Evolutionary conservation across 2,329 filamentous ascomycete species (phyloP).

Genomic region (Trichophyton simii): DNA sequence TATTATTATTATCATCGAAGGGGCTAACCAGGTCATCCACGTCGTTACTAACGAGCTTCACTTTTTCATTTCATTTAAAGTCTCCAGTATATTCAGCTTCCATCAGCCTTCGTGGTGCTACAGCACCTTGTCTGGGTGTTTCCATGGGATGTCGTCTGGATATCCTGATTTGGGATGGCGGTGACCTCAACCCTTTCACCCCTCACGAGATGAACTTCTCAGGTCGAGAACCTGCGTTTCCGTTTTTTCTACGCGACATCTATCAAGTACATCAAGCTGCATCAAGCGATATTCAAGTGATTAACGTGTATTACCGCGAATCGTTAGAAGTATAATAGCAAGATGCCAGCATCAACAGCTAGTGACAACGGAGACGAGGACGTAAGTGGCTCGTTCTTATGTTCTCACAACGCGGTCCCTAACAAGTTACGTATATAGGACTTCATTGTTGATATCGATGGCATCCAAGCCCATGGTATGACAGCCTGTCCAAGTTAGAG

Average conservation of each 20-base stretch:
- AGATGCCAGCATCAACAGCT: conserved; percentile 42
- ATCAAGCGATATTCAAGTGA: not conserved
- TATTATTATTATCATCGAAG: not conserved
- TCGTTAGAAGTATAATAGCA: not conserved
- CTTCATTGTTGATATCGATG: conserved; percentile 54
- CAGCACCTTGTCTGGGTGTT: not conserved
- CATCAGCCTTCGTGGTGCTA: not conserved
- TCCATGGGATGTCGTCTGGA: not conserved
- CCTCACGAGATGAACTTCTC: not conserved
- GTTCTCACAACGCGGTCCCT: not conserved
- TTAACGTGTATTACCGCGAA: not conserved
- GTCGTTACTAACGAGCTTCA: not conserved
- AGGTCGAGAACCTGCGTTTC: not conserved
- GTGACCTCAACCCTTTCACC: not conserved
- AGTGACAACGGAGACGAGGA: conserved; percentile 41
- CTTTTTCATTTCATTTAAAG: not conserved
- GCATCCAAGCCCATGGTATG: conserved; percentile 50
- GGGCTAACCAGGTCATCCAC: not conserved
- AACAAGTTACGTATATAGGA: conserved; percentile 24
- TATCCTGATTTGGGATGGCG: not conserved
- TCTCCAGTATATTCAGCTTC: not conserved
- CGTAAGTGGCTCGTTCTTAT: not conserved
- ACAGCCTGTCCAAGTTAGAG: not conserved
- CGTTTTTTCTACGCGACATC: not conserved
- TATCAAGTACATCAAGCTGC: not conserved